A percentile compares a stretch with the other conserved stretches of the same genome.
Conservation (phyloP, 805 yeast species). For the Candida easanensis region DNA sequence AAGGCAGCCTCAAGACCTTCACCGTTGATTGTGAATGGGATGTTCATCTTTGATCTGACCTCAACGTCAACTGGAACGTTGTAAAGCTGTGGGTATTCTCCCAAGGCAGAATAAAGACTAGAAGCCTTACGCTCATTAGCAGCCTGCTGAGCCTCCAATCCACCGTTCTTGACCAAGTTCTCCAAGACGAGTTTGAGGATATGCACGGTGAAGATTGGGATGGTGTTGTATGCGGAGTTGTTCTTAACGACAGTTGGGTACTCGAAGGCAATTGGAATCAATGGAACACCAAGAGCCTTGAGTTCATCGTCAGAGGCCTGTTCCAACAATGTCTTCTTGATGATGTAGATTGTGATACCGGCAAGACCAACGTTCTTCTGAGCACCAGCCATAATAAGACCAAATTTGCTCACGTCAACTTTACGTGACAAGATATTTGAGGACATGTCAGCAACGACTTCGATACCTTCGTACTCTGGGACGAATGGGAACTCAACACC, state of each 20-base stretch:
- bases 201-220: constrained; percentile 90
- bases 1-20: constrained; percentile 68
- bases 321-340: constrained; percentile 74
- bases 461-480: constrained; percentile 61
- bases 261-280: constrained; percentile 86
- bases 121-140: constrained; percentile 61
- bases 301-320: constrained; percentile 64
- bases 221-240: constrained; percentile 93
- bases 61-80: constrained; percentile 59
- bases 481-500: constrained; percentile 74
- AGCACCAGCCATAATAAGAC: constrained; percentile 94
- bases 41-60: constrained; percentile 86
- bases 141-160: constrained; percentile 58
- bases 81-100: constrained; percentile 61
- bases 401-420: constrained; percentile 80
- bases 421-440: constrained; percentile 83
- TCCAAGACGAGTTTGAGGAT: constrained; percentile 77
- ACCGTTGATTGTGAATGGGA: constrained; percentile 75
- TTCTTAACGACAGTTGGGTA: constrained; percentile 83
- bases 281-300: constrained; percentile 58
- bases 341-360: constrained; percentile 88
- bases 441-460: constrained; percentile 91
- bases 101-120: constrained; percentile 62
- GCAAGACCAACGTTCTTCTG: constrained; percentile 98
- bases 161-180: constrained; percentile 65